A percentile compares a stretch with the other conserved stretches of the same genome.
These are phyloP conservation scores for Thelonectria rubi DNA, from an alignment of 2,329 filamentous ascomycete species.

Conservation along the genomic window DNA sequence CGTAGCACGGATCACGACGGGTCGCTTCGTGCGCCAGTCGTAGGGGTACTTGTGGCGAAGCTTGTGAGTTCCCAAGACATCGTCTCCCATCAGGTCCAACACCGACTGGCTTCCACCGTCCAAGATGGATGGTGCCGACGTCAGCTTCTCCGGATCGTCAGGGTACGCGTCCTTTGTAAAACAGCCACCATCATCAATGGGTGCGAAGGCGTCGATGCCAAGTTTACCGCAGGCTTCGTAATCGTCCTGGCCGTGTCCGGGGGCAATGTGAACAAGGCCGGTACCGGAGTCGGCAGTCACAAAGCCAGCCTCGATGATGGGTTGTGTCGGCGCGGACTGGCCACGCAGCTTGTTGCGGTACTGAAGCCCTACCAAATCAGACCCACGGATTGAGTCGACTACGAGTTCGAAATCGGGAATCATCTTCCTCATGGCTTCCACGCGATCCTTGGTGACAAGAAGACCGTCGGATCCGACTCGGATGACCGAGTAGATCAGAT, in stretches of 20 bases:
- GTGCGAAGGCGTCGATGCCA: slow-evolving; percentile 79
- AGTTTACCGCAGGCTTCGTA: slow-evolving; percentile 81
- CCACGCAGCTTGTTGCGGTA: slow-evolving; percentile 79
- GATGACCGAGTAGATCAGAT: slow-evolving; percentile 78
- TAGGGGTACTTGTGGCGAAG: slow-evolving; percentile 96
- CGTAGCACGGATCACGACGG: slow-evolving; percentile 89
- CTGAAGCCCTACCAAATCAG: slow-evolving; percentile 68
- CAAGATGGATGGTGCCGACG: slow-evolving; percentile 74
- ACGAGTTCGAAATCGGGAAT: slow-evolving; percentile 64
- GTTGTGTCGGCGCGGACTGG: slow-evolving; percentile 64
- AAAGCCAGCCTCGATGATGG: slow-evolving; percentile 85
- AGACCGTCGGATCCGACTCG: slow-evolving; percentile 66
- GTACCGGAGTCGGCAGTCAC: slow-evolving; percentile 91
- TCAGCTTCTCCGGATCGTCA: slow-evolving; percentile 70
- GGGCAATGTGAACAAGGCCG: slow-evolving; percentile 92
- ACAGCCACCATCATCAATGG: slow-evolving; percentile 81
- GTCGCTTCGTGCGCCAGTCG: slow-evolving; percentile 95
- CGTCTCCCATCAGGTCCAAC: slow-evolving; percentile 70
- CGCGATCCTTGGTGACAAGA: slow-evolving; percentile 75
- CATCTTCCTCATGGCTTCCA: slow-evolving; percentile 65
- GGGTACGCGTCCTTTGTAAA: slow-evolving; percentile 86
- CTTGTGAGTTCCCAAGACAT: slow-evolving; percentile 74
- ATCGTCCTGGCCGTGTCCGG: slow-evolving; percentile 96
- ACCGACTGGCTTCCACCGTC: slow-evolving; percentile 75
- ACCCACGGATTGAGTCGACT: slow-evolving; percentile 67